Evolutionary conservation across 306 rosid species (phyloP).

Genomic region (Argentina anserina): DNA sequence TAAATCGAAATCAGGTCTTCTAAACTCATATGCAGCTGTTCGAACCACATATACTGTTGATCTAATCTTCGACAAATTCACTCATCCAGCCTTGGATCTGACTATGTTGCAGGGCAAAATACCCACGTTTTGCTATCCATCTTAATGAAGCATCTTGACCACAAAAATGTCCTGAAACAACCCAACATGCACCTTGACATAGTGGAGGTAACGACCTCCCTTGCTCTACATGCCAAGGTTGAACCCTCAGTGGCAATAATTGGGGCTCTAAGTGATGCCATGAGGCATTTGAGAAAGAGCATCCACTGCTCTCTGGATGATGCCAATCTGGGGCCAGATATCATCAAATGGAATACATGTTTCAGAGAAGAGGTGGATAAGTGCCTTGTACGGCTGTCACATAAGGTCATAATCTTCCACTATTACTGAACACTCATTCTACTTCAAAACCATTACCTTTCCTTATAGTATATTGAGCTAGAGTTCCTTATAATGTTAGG

Average conservation of each 20-base stretch:
- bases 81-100: background rate
- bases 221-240: slow-evolving; percentile 63
- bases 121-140: slow-evolving; percentile 76
- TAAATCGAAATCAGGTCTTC: slow-evolving; percentile 49
- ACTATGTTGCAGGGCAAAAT: slow-evolving; percentile 54
- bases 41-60: background rate
- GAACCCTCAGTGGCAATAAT: slow-evolving; percentile 70
- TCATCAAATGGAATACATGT: slow-evolving; percentile 59
- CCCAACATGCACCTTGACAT: slow-evolving; percentile 82
- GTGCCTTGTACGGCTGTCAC: slow-evolving; percentile 75
- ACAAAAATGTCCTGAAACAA: slow-evolving; percentile 71
- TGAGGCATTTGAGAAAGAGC: slow-evolving; percentile 84
- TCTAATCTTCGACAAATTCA: background rate
- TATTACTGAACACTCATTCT: background rate
- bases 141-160: slow-evolving; percentile 88
- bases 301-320: slow-evolving; percentile 67
- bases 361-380: slow-evolving; percentile 69
- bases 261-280: slow-evolving; percentile 72
- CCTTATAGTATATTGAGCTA: slow-evolving; percentile 12
- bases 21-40: slow-evolving; percentile 14
- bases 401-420: slow-evolving; percentile 52
- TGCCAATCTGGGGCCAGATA: slow-evolving; percentile 45
- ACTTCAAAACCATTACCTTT: background rate
- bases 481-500: slow-evolving; percentile 5
- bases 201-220: slow-evolving; percentile 67